Percentiles rank a stretch among this genome's conserved stretches.
Conservation (phyloP, 352 stramenopile genomes). For the Phytophthora sojae region DNA sequence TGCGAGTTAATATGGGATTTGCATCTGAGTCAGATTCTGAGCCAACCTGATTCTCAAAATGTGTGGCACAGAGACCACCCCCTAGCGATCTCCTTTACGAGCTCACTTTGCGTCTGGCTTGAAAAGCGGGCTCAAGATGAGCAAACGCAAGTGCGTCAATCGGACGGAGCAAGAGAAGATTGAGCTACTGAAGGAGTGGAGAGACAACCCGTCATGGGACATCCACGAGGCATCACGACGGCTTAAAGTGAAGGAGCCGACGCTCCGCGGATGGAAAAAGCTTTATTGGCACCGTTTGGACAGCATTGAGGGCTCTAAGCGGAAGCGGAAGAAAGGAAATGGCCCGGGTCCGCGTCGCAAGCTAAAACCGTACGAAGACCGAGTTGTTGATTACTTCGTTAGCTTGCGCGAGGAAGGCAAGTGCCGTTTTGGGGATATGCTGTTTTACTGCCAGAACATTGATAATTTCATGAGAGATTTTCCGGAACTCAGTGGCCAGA, state of each 20-base stretch:
- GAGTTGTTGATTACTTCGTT: not conserved
- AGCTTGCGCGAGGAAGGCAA: not conserved
- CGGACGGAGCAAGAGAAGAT: not conserved
- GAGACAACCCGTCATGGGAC: not conserved
- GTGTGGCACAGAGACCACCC: not conserved
- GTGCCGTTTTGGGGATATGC: not conserved
- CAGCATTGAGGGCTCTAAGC: not conserved
- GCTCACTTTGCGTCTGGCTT: not conserved
- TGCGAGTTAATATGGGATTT: not conserved
- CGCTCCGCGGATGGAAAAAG: not conserved
- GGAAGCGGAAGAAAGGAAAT: not conserved
- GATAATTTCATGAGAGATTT: constrained; percentile 1
- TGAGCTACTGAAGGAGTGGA: not conserved
- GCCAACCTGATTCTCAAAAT: not conserved
- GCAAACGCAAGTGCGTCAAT: not conserved
- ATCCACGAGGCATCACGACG: not conserved
- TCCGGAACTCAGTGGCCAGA: not conserved
- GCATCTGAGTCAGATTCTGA: not conserved
- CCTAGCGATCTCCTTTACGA: not conserved
- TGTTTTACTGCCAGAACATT: not conserved
- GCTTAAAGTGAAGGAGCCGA: not conserved
- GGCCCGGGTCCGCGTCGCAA: not conserved
- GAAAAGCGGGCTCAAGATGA: not conserved
- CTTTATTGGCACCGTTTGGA: not conserved
- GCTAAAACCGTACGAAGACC: not conserved